A percentile compares a stretch with the other conserved stretches of the same genome.
Conservation (phyloP, 2,329 filamentous ascomycete genomes). For the Aspergillus luchuensis region DNA sequence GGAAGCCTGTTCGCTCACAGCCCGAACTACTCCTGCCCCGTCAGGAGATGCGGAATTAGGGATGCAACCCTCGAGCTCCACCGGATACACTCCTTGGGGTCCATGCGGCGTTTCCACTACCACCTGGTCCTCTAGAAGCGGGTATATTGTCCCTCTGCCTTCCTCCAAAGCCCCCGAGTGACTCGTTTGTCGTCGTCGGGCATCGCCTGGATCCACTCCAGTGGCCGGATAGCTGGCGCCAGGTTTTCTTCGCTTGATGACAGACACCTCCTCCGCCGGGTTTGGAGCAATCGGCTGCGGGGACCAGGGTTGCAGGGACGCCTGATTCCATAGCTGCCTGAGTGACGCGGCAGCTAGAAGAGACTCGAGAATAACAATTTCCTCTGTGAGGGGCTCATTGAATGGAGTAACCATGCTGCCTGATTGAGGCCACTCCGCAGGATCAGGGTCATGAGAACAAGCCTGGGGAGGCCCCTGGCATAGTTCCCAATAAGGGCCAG, state of each 20-base stretch:
- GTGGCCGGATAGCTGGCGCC: neutral
- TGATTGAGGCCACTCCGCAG: neutral
- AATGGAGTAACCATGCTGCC: neutral
- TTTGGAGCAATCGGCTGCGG: neutral
- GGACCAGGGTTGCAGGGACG: neutral
- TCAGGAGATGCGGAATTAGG: neutral
- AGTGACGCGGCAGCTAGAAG: slow-evolving; percentile 2
- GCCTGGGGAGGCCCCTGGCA: neutral
- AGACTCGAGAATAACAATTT: slow-evolving; percentile 13
- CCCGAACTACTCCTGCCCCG: too few species aligned
- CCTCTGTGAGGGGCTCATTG: neutral
- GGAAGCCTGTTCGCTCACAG: neutral
- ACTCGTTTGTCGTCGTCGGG: neutral
- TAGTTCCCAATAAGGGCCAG: neutral
- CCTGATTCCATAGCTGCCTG: neutral
- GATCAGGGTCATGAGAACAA: neutral
- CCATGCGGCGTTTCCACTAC: neutral
- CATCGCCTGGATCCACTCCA: neutral
- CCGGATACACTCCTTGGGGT: neutral
- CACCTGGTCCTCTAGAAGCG: slow-evolving; percentile 1
- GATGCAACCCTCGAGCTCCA: neutral
- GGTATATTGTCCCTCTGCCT: neutral
- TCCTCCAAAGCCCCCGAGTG: slow-evolving; percentile 4
- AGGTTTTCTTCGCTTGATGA: slow-evolving; percentile 5
- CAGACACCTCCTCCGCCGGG: slow-evolving; percentile 4